Evolutionary conservation across 345 rosid species (phyloP).

Genomic region (Carallia brachiata): DNA sequence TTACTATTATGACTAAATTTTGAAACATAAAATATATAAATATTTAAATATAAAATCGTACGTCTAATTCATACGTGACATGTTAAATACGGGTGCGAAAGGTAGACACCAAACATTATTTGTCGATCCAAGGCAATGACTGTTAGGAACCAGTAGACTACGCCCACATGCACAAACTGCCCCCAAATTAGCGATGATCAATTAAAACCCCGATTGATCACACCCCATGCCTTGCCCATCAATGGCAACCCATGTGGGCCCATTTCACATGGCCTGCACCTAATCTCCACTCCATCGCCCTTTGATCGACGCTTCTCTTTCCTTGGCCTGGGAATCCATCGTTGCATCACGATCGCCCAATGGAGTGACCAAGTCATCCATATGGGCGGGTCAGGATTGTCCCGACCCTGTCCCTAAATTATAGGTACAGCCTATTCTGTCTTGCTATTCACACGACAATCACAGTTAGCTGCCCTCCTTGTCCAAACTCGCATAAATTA

Average conservation of each 20-base stretch:
- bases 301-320: conserved; percentile 27
- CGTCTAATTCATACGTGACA: not conserved
- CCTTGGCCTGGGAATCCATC: not conserved
- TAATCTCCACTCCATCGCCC: not conserved
- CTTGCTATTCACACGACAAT: conserved; percentile 35
- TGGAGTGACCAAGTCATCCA: conserved; percentile 24
- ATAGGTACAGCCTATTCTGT: conserved; percentile 28
- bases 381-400: conserved; percentile 36
- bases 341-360: conserved; percentile 22
- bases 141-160: not conserved
- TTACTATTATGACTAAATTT: too few species aligned
- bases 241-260: conserved; percentile 40
- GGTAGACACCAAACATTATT: not conserved
- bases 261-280: conserved; percentile 33
- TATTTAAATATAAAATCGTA: too few species aligned
- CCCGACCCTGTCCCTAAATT: conserved; percentile 39
- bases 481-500: too few species aligned
- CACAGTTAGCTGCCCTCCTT: conserved; percentile 37
- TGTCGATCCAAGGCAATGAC: not conserved
- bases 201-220: not conserved
- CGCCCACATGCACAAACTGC: conserved; percentile 4
- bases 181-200: not conserved
- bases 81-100: not conserved
- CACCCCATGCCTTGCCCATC: conserved; percentile 22
- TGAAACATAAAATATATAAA: too few species aligned